Evolutionary conservation across 148 eudicot genomes (phyloP), one percentile per base, ranked within the genome.

Genomic region (Oxyria digyna): DNA sequence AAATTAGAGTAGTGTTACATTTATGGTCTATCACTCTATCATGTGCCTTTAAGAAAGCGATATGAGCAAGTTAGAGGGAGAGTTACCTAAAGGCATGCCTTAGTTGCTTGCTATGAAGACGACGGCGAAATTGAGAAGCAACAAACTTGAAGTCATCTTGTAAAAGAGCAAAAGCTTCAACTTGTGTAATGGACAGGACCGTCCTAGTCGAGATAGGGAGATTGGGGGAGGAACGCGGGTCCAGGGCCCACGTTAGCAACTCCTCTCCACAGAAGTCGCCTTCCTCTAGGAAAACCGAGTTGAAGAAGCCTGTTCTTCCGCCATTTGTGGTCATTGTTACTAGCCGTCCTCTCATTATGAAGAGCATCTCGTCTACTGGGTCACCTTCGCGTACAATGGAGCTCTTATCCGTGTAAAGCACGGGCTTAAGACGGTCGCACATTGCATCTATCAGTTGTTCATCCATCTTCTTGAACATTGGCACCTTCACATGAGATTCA

Each of bases 251-350:
- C 10, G 69, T 66, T 3, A 66, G 69, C 26, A 38, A 4, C 69
- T 66, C 69, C 69, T 66, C 69, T 3, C 69, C 69, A 41, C 69
- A 66, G 23, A 66, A 66, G 29, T 66, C 69, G 15, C 69, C 69
- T 66, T 41, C 45, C 17, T 66, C 31, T 66, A 66, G 33, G n/a
- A 13, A 40, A 37, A 35, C 69, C 15, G 69, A 66, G 69, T 66
- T 66, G 6, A 66, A 66, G 46, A 66, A 66, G 11, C 69, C 69
- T 13, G 69, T 66, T 38, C 69, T 37, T 38, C 69, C 69, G 9
- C 69, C 69, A 12, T 66, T 66, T 37, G 69, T 66, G 29, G 69
- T 66, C 69, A 41, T 66, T 8, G 69, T 66, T 13, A 66, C 46
- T 13, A 66, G 45, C 14, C 43, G 13, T 10, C 69, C 69, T 66